These are phyloP conservation scores for Nakazawaea molendinolei DNA, from an alignment of 805 yeast species.

Conservation along the genomic window DNA sequence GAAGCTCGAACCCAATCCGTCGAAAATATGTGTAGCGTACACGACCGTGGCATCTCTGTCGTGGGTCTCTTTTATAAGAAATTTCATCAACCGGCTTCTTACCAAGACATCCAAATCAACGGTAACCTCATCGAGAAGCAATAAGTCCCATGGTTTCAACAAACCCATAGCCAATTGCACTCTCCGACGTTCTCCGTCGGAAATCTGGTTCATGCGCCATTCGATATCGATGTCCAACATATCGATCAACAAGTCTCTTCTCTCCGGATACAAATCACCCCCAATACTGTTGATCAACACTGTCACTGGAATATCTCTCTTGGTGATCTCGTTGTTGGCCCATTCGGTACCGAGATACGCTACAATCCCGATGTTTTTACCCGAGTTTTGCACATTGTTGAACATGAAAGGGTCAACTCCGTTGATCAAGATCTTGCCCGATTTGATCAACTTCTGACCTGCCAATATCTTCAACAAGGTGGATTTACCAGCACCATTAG, in stretches of 20 bases:
- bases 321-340: conserved; percentile 87
- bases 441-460: conserved; percentile 80
- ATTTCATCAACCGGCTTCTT: conserved; percentile 63
- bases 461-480: conserved; percentile 80
- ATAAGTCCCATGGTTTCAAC: conserved; percentile 80
- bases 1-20: conserved; percentile 61
- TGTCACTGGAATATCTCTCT: conserved; percentile 85
- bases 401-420: conserved; percentile 78
- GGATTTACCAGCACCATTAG: conserved; percentile 97
- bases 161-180: conserved; percentile 94
- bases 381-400: conserved; percentile 11
- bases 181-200: conserved; percentile 93
- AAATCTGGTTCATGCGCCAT: conserved; percentile 89
- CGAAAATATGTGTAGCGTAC: conserved; percentile 95
- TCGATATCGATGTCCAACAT: conserved; percentile 78
- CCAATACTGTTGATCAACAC: conserved; percentile 78
- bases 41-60: conserved; percentile 68
- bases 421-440: conserved; percentile 65
- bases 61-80: conserved; percentile 67
- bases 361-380: conserved; percentile 18
- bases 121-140: conserved; percentile 92
- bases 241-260: conserved; percentile 70
- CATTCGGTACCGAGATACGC: conserved; percentile 96
- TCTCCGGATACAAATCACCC: conserved; percentile 58
- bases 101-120: conserved; percentile 94